phyloP scores from a whole-genome alignment of 2,329 filamentous ascomycete genomes.

The Thielaviopsis cerberus region DNA sequence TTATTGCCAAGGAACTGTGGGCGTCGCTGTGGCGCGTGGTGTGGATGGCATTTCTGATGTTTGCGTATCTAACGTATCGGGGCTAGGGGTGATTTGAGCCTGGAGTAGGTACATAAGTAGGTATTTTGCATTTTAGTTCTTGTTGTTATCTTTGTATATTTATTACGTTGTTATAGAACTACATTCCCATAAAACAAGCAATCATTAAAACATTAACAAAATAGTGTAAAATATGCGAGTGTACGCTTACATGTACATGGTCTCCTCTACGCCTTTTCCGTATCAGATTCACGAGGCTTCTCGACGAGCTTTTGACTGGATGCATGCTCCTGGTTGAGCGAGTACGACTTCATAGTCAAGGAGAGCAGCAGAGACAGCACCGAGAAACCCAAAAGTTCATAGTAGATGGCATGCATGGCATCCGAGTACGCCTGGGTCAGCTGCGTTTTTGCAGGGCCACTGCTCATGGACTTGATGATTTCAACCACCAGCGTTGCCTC shows the following conservation, averaged over 20 bases:
- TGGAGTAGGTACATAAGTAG: not conserved
- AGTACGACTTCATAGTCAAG: slow-evolving; percentile 17
- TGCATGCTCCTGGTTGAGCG: slow-evolving; percentile 19
- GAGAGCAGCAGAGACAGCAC: slow-evolving; percentile 18
- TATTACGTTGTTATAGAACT: slow-evolving; percentile 35
- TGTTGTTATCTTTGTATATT: slow-evolving; percentile 46
- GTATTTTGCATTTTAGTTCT: not conserved
- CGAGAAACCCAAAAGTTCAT: slow-evolving; percentile 17
- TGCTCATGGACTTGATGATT: slow-evolving; percentile 35
- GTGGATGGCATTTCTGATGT: slow-evolving; percentile 45
- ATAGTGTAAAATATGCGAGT: not conserved
- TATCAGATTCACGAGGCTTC: not conserved
- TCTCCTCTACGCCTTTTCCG: slow-evolving; percentile 1
- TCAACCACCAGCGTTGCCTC: slow-evolving; percentile 41
- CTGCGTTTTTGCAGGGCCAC: slow-evolving; percentile 13
- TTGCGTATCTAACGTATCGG: slow-evolving; percentile 46
- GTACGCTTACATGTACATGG: not conserved
- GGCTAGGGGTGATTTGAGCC: slow-evolving; percentile 24
- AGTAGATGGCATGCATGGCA: slow-evolving; percentile 19
- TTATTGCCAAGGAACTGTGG: slow-evolving; percentile 42
- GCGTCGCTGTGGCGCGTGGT: slow-evolving; percentile 42
- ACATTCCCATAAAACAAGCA: not conserved
- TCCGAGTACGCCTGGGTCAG: slow-evolving; percentile 20
- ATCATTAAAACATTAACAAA: not conserved
- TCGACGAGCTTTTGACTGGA: slow-evolving; percentile 13